Conservation (phyloP, 2,329 filamentous ascomycete species). For the Penicillium sp. region DNA sequence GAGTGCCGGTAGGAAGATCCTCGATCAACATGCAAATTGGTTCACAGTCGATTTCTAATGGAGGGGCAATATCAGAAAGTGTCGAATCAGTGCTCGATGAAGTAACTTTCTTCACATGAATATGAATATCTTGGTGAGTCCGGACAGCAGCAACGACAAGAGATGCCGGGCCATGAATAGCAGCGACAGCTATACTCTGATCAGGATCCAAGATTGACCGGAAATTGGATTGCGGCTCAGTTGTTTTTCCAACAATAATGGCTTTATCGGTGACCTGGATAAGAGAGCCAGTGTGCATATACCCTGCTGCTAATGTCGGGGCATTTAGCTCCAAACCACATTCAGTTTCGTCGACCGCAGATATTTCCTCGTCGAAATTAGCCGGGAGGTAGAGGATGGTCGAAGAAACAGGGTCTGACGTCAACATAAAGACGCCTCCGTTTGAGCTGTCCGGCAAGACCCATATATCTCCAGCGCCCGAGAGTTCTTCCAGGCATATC, state of each 20-base stretch:
- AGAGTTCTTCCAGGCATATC: slow-evolving; percentile 46
- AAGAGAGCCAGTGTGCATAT: slow-evolving; percentile 39
- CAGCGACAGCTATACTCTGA: slow-evolving; percentile 36
- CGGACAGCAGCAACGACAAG: slow-evolving; percentile 36
- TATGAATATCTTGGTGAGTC: slow-evolving; percentile 28
- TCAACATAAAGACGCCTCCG: slow-evolving; percentile 45
- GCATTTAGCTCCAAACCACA: slow-evolving; percentile 47
- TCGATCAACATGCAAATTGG: slow-evolving; percentile 44
- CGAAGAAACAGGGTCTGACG: slow-evolving; percentile 49
- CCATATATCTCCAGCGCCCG: slow-evolving; percentile 51
- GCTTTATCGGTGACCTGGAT: slow-evolving; percentile 50
- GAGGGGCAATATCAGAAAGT: slow-evolving; percentile 30
- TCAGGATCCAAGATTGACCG: slow-evolving; percentile 28
- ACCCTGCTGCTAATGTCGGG: slow-evolving; percentile 51
- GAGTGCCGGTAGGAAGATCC: slow-evolving; percentile 28
- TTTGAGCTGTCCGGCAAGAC: slow-evolving; percentile 41
- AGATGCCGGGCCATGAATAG: slow-evolving; percentile 35
- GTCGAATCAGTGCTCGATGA: slow-evolving; percentile 21
- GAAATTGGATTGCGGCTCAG: slow-evolving; percentile 26
- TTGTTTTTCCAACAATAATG: slow-evolving; percentile 37
- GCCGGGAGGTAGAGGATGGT: slow-evolving; percentile 44
- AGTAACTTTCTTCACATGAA: slow-evolving; percentile 35
- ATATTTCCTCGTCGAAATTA: slow-evolving; percentile 44
- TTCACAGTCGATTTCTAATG: slow-evolving; percentile 36
- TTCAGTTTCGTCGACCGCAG: slow-evolving; percentile 43